Base-by-base conservation (phyloP, 345 rosid species). In the Eucalyptus curtisii region DNA sequence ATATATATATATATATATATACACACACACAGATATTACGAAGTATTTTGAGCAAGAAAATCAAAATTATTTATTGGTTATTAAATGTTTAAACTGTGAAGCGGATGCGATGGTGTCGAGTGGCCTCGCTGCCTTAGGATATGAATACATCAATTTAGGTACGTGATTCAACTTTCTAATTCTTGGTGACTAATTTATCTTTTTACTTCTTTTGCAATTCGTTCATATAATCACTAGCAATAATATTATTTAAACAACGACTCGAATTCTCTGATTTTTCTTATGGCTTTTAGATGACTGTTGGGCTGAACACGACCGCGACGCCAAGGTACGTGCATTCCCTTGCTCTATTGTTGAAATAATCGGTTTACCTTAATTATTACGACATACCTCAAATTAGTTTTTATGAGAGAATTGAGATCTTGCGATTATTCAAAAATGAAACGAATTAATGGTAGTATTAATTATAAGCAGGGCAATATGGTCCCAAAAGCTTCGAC, bases 51-150 rank as follows among this genome's bases (percentile, higher is more conserved):
- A 17, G 44, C 3, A 68, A 17, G 24, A 33, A 68, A 71, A 33
- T 71, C 14, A 86, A 16, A 17, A n/a, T 14, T 14, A 86, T 79
- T 19, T 86, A 55, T 86, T 86, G 27, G 57, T 44, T 13, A 50
- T 50, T 59, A 55, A 33, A 89, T 19, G 81, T 71, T 33, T 19
- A 37, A 71, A 71, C 44, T 71, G 12, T 3, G 22, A 71, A 91
- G 96, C 93, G 20, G 95, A 94, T 90, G 95, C 94, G 27, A 87
- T 94, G 89, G 93, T 94, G 30, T 91, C 96, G 16, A 89, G 91
- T 3, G 96, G 96, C 31, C 94, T 94, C 10, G 87, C 92, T 16
- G 87, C 86, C 20, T 84, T 90, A 13, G 95, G 96, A 22, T 94
- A 92, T 45, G 55, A 50, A 14, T 94, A 94, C 87, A 91, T 94